Percentiles rank a stretch among this genome's conserved stretches.
These are phyloP conservation scores for Cyberlindnera misumaiensis DNA, from an alignment of 805 yeast species.

Conservation along the genomic window DNA sequence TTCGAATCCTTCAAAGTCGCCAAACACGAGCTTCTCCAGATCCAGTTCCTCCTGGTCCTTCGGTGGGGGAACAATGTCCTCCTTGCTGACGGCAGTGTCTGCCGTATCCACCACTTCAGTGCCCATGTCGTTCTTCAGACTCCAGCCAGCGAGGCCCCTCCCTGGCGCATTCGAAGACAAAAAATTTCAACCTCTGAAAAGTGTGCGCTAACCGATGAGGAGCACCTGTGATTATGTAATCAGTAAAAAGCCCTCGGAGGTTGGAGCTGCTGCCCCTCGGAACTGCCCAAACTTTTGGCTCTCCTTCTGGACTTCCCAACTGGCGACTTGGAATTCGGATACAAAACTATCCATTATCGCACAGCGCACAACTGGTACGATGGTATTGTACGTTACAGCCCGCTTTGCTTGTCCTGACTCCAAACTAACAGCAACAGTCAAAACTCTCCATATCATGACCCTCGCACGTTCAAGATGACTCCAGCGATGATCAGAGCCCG, in stretches of 20 bases:
- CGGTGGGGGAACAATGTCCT: constrained; percentile 38
- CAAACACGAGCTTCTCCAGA: constrained; percentile 82
- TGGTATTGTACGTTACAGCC: not conserved
- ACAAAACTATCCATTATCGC: no score
- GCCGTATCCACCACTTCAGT: constrained; percentile 2
- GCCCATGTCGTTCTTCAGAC: no score
- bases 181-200: not conserved
- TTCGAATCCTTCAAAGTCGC: constrained; percentile 75
- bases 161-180: not conserved
- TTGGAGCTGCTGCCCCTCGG: no score
- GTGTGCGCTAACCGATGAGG: no score
- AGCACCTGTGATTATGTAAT: no score
- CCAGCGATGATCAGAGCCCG: constrained; percentile 92
- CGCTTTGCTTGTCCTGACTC: no score
- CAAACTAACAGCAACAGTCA: constrained; percentile 16
- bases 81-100: constrained; percentile 3
- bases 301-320: no score
- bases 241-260: no score
- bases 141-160: no score
- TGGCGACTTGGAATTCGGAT: no score
- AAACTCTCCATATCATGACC: constrained; percentile 50
- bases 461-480: constrained; percentile 75
- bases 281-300: no score
- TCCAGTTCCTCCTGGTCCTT: constrained; percentile 80
- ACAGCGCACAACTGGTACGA: constrained; percentile 1